Conservation (phyloP, 1,284 basidiomycete species). For the Irpex rosettiformis region DNA sequence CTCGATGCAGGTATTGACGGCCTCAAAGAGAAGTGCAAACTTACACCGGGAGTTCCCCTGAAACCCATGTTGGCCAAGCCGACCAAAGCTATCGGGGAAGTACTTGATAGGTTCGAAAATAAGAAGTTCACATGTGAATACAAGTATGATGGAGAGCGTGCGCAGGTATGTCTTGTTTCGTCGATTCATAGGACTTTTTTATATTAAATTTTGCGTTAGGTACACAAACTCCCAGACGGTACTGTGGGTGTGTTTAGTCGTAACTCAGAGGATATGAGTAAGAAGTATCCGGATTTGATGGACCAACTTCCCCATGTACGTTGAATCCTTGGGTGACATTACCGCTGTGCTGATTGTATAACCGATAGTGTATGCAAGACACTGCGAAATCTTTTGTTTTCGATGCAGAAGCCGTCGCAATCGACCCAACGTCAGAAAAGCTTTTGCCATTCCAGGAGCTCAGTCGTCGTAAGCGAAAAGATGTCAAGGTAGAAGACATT, state of each 20-base stretch:
- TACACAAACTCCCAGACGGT: constrained; percentile 81
- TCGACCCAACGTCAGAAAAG: constrained; percentile 80
- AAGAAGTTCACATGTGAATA: constrained; percentile 99
- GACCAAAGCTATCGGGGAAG: constrained; percentile 98
- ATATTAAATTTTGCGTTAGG: constrained; percentile 37
- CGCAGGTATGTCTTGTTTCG: constrained; percentile 58
- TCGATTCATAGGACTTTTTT: background rate
- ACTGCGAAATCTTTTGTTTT: constrained; percentile 86
- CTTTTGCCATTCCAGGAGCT: constrained; percentile 98
- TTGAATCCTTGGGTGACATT: no score
- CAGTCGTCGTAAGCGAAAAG: constrained; percentile 93
- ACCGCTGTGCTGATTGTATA: background rate
- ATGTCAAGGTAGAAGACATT: constrained; percentile 95
- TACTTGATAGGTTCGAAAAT: constrained; percentile 94
- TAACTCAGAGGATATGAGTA: constrained; percentile 99
- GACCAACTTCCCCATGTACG: constrained; percentile 86
- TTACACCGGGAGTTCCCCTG: constrained; percentile 93
- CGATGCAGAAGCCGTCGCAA: constrained; percentile 96
- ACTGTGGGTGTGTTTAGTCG: constrained; percentile 88
- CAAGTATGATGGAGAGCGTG: constrained; percentile 99
- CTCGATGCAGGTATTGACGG: constrained; percentile 76
- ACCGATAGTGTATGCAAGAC: constrained; percentile 75
- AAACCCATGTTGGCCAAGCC: constrained; percentile 99
- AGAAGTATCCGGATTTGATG: constrained; percentile 97
- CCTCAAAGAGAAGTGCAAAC: constrained; percentile 76